Percentiles rank a stretch among this genome's conserved stretches.
Evolutionary conservation across 2,329 filamentous ascomycete genomes (phyloP).

Genomic region (Neoarthrinium moseri): DNA sequence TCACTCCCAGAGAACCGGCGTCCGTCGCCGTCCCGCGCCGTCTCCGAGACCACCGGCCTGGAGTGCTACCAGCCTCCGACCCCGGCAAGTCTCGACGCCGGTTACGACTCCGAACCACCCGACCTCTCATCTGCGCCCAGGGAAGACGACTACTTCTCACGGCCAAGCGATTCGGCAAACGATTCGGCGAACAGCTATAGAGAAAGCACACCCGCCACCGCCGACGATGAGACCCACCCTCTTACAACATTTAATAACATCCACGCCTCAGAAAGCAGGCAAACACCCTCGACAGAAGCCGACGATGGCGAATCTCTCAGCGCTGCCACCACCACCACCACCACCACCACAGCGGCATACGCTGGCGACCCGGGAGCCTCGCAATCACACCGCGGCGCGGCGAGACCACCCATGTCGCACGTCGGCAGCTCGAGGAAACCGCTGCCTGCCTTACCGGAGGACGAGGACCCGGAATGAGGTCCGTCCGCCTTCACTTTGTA

Average conservation of each 20-base stretch:
- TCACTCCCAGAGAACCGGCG: conserved; percentile 7
- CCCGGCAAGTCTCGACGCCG: conserved; percentile 23
- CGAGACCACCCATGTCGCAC: conserved; percentile 17
- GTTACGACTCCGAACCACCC: conserved; percentile 31
- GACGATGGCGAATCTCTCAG: conserved; percentile 1
- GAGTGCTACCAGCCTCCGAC: conserved; percentile 22
- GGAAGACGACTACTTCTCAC: conserved; percentile 24
- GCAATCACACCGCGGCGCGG: conserved; percentile 3
- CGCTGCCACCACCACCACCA: no score
- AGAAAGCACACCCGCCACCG: neutral
- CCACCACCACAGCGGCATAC: neutral
- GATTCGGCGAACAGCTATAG: neutral
- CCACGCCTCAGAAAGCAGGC: neutral
- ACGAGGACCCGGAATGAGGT: no score
- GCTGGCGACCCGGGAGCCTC: neutral
- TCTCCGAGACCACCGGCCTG: conserved; percentile 19
- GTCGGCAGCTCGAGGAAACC: conserved; percentile 35
- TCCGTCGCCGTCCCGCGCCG: conserved; percentile 18
- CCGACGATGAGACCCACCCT: no score
- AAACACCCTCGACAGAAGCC: neutral
- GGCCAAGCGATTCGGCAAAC: neutral
- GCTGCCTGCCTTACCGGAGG: conserved; percentile 40
- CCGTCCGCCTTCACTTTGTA: no score
- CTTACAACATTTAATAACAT: no score
- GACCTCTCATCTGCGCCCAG: conserved; percentile 16